Conservation (phyloP, 768 basidiomycete species). For the Suillus sp. region DNA sequence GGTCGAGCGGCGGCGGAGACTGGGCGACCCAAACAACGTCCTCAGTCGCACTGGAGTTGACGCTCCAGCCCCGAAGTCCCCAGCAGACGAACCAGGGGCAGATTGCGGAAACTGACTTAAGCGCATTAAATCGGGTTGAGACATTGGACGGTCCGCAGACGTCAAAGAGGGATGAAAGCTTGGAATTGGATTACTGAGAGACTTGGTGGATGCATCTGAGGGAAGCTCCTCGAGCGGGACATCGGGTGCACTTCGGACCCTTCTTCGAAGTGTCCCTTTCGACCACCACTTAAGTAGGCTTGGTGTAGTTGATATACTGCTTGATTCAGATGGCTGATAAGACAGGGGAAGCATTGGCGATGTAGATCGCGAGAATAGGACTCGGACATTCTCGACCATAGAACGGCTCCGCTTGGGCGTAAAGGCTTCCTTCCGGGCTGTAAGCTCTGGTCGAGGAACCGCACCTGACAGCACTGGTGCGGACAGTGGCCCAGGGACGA, state of each 20-base stretch:
- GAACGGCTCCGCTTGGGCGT: constrained; percentile 50
- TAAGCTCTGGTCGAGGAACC: constrained; percentile 32
- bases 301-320: constrained; percentile 32
- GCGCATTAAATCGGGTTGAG: constrained; percentile 33
- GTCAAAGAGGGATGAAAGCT: constrained; percentile 15
- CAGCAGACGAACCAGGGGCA: constrained; percentile 14
- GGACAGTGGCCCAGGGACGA: constrained; percentile 21
- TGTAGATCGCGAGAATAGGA: constrained; percentile 54
- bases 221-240: constrained; percentile 36
- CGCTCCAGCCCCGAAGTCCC: constrained; percentile 28
- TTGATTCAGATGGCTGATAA: constrained; percentile 29
- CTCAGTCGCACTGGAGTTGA: constrained; percentile 17
- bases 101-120: constrained; percentile 22
- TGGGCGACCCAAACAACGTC: constrained; percentile 17
- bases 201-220: constrained; percentile 26
- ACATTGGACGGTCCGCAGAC: constrained; percentile 28
- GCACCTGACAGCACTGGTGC: constrained; percentile 17
- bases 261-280: constrained; percentile 48
- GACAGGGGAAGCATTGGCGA: constrained; percentile 40
- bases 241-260: constrained; percentile 56
- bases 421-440: constrained; percentile 23
- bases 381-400: constrained; percentile 64
- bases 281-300: constrained; percentile 52
- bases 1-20: constrained; percentile 24
- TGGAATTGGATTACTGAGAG: constrained; percentile 23